Base-by-base conservation (phyloP, 2,329 filamentous ascomycete genomes). In the Laburnicola sp. region DNA sequence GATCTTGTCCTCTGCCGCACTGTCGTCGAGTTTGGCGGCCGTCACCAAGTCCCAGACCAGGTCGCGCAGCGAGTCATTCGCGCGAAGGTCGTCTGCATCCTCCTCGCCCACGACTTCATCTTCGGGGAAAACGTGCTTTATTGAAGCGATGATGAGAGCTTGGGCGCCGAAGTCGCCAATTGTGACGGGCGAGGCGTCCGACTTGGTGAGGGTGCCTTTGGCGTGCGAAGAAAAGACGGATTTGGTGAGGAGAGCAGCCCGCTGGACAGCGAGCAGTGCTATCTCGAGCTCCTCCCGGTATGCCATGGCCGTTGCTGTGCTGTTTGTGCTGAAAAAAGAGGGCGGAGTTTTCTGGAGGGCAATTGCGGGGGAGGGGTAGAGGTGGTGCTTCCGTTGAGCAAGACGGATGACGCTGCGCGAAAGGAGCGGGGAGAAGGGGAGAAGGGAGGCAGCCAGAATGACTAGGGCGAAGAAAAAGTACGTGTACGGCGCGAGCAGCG, bases 91-190 rank as follows among this genome's bases (percentile, higher is more conserved):
- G 53, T 84, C 85, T 6, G 93, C 89, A 76, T 99, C 94, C 76
- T 99, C 94, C 75, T 99, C 94, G 62, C 89, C 94, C 36, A 99
- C 90, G 57, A 99, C 89, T 73, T 90, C 87, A 70, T 99, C 94
- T 31, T 85, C 70, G 16, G 94, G 94, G 78, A 99, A 99, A 75
- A 88, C 90, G 75, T 89, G 84, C 75, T 87, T 86, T 62, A 99
- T 86, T 26, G 93, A 93, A 50, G 86, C 82, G 69, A 97, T 96
- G 75, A 99, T 96, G 60, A 99, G 84, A 28, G 94, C 92, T 78
- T 99, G 94, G 32, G 94, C 95, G 68, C 94, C 94, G 74, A 96
- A 97, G 78, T 99, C 94, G 72, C 93, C 94, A 65, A 97, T 94
- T 16, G 94, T 99, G 65, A 99, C 94, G 59, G 94, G 94, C 7